These are phyloP conservation scores for Papilionanthe hybrid DNA, from an alignment of 116 monocot species.

Conservation along the genomic window DNA sequence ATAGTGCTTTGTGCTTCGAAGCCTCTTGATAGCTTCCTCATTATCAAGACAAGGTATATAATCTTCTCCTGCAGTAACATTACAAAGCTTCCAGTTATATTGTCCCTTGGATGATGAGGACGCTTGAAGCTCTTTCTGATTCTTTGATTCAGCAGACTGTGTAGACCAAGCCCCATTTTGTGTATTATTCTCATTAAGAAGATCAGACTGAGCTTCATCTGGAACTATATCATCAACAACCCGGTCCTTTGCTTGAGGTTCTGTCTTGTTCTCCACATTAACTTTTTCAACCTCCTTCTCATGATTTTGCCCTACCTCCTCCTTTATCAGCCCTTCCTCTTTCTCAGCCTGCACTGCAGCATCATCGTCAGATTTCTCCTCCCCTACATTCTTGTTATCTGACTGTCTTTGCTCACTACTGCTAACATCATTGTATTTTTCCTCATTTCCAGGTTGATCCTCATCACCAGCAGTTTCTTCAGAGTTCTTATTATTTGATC, in stretches of 20 bases:
- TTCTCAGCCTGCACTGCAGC: conserved; percentile 16
- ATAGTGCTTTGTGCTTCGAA: conserved; percentile 67
- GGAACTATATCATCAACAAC: conserved; percentile 36
- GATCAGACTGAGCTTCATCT: conserved; percentile 64
- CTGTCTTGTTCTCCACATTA: conserved; percentile 15
- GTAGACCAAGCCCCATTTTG: conserved; percentile 71
- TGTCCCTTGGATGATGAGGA: conserved; percentile 20
- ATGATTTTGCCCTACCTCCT: conserved; percentile 32
- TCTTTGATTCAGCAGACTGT: conserved; percentile 78
- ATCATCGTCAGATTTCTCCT: conserved; percentile 18
- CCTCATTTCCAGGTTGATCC: conserved; percentile 7
- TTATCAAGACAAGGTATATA: conserved; percentile 98
- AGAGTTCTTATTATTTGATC: conserved; percentile 8
- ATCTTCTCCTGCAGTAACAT: conserved; percentile 56
- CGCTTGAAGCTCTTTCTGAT: conserved; percentile 67
- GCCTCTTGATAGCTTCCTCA: conserved; percentile 55
- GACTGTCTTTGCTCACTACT: conserved; percentile 14
- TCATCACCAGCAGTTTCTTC: conserved; percentile 22
- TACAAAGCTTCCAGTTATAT: conserved; percentile 85
- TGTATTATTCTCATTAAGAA: conserved; percentile 71
- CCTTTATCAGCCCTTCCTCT: conserved; percentile 21
- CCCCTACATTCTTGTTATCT: conserved; percentile 10
- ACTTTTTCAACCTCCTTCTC: conserved; percentile 23
- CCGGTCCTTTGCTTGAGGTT: conserved; percentile 22
- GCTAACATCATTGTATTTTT: conserved; percentile 15